Base-by-base conservation (phyloP, 768 basidiomycete genomes). In the Amanita molliuscula region DNA sequence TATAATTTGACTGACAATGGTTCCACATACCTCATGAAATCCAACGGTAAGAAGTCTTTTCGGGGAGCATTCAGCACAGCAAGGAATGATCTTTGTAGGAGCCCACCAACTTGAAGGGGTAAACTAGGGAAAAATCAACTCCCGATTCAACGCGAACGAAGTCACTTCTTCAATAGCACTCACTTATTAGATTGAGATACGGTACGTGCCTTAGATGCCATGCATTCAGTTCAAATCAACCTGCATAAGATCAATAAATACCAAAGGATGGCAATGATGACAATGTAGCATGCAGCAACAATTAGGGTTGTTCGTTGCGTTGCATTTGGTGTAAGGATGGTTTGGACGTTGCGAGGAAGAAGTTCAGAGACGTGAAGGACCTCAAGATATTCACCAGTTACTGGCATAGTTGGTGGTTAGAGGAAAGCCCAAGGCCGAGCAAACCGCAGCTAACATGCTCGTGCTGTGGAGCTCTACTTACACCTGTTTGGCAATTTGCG, bases 31-130 rank as follows among this genome's bases (percentile, higher is more conserved):
- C 71, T 92, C 89, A 65, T 92, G 89, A 61, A 92, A 90, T 43
- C 89, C 89, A 42, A 92, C 89, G 1, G 89, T 90, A 45, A 91
- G 74, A 47, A 91, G 63, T 58, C 88, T 88, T 16, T 55, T 18
- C 49, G 35, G 7, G 15, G 29, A 7, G 10, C 2, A 4, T 15
- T 42, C 28, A 41, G 10, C 13, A 20, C 9, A 16, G 25, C 9
- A n/a, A 13, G 31, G 47, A 25, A 44, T 23, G 21, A n/a, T 29
- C 41, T 44, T 18, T 11, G n/a, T 31, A 10, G 21, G 6, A 47
- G 52, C 51, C 42, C n/a, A 54, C 81, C 66, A 66, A 89, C 89
- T 92, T 92, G 77, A 92, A 92, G 4, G 89, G 90, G 63, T 92
- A 92, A 60, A 92, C 88, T 91, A 34, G 15, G 33, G 29, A 33